Evolutionary conservation across 106 monocot genomes (phyloP), one percentile per base, ranked within the genome.

Genomic region (Gastrodia elata): DNA sequence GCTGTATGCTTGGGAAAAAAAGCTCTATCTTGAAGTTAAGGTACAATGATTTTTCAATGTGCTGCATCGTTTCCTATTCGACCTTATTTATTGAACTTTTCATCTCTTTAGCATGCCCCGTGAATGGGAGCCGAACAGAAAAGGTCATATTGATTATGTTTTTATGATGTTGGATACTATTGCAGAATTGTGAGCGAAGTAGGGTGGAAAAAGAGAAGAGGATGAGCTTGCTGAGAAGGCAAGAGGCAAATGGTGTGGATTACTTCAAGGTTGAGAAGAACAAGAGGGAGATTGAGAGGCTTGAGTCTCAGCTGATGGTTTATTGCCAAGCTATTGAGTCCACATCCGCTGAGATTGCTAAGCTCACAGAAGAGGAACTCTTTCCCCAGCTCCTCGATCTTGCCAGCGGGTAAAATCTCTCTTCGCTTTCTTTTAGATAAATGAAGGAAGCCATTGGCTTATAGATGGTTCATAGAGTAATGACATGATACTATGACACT

Each of bases 1-100:
- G 75, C 90, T 97, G 38, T 88, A 86, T 75, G 97, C 92, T 59
- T 97, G 97, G 97, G 97, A 97, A 83, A 97, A 91, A 79, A 92
- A 97, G 78, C 83, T 97, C 61, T 93, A 77, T 74, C 75, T 84
- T 73, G 97, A 97, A 65, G 92, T 92, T 14, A 92, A 90, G 92
- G 95, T 92, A 80, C 33, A 46, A 22, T 32, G 11, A 27, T 37
- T 44, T 41, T 26, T 58, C 27, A 58, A 8, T 58, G 22, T 26
- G 6, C 26, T 58, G 57, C 68, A 68, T 38, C 18, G 37, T 68
- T 68, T 68, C 38, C 22, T 38, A 68, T 38, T 34, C 33, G 32
- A 13, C 34, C 13, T 64, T 34, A 33, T 4, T 24, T 34, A 37
- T 11, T 67, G 34, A 36, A 20, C 27, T 34, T n/a, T n/a, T n/a